phyloP scores from a whole-genome alignment of 495 filamentous ascomycete species.

The Aspergillus avenaceus region DNA sequence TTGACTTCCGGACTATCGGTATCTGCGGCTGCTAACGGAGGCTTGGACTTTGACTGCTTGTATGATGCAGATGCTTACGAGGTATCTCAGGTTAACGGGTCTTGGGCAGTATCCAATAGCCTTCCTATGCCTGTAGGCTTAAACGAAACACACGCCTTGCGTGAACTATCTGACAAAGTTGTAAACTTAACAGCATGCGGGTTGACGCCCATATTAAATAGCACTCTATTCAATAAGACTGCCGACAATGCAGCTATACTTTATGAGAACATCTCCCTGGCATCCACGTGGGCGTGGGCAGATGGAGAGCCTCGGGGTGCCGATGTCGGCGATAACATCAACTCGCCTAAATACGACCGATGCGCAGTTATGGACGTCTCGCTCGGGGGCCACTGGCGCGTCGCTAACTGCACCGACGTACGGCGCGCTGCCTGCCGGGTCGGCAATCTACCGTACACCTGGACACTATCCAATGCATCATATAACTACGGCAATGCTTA shows the following conservation, averaged over 20 bases:
- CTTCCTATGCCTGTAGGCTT: slow-evolving; percentile 26
- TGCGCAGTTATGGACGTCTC: slow-evolving; percentile 51
- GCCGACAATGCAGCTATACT: slow-evolving; percentile 39
- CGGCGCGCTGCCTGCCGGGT: slow-evolving; percentile 54
- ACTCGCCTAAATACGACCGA: slow-evolving; percentile 27
- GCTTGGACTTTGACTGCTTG: slow-evolving; percentile 48
- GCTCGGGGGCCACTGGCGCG: slow-evolving; percentile 49
- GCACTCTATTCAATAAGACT: slow-evolving; percentile 47
- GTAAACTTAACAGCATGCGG: slow-evolving; percentile 52
- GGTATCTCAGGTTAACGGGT: slow-evolving; percentile 48
- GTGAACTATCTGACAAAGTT: slow-evolving; percentile 24
- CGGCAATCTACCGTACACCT: slow-evolving; percentile 46
- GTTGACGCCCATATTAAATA: slow-evolving; percentile 54
- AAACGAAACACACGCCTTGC: slow-evolving; percentile 30
- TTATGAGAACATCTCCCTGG: slow-evolving; percentile 50
- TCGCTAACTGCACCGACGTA: slow-evolving; percentile 46
- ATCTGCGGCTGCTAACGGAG: slow-evolving; percentile 26
- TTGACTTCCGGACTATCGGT: slow-evolving; percentile 27
- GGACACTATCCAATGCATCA: slow-evolving; percentile 42
- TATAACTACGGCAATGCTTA: slow-evolving; percentile 33
- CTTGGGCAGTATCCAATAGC: slow-evolving; percentile 47
- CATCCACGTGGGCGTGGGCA: slow-evolving; percentile 57
- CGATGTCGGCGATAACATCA: slow-evolving; percentile 14
- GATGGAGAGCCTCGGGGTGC: slow-evolving; percentile 49
- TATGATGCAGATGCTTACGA: slow-evolving; percentile 34